phyloP scores from a whole-genome alignment of 345 rosid species.

The Kernera saxatilis region DNA sequence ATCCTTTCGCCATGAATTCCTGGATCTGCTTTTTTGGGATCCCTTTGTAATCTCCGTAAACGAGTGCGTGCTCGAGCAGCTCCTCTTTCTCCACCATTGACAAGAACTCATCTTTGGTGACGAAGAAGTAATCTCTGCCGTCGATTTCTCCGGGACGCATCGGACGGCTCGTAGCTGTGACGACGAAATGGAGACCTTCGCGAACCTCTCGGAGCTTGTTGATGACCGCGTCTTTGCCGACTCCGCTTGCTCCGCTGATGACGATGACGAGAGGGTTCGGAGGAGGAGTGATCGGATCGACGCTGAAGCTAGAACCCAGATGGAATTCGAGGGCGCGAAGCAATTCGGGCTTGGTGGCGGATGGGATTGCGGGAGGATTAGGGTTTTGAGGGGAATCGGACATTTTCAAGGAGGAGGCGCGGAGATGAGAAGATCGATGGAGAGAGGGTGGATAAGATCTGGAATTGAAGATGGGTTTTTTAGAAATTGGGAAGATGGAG shows the following conservation, averaged over 20 bases:
- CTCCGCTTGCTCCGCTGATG: constrained; percentile 87
- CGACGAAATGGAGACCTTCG: constrained; percentile 63
- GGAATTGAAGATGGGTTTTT: constrained; percentile 15
- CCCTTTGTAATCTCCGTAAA: constrained; percentile 89
- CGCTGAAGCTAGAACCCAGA: constrained; percentile 46
- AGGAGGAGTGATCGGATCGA: constrained; percentile 38
- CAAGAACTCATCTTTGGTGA: constrained; percentile 61
- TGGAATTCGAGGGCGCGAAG: constrained; percentile 70
- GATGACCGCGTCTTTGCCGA: constrained; percentile 88
- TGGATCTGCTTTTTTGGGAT: constrained; percentile 75
- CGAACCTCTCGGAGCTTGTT: constrained; percentile 52
- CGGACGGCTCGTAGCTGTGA: constrained; percentile 73
- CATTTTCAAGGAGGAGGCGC: constrained; percentile 32
- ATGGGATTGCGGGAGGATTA: constrained; percentile 32
- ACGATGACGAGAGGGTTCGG: constrained; percentile 61
- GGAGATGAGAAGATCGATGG: constrained; percentile 15
- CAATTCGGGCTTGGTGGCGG: constrained; percentile 39
- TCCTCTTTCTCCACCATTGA: constrained; percentile 64
- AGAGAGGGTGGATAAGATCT: constrained; percentile 10
- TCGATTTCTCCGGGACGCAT: constrained; percentile 74
- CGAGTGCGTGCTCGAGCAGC: constrained; percentile 77
- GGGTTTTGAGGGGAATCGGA: background rate
- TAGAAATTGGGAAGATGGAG: constrained; percentile 7
- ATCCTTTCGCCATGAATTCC: constrained; percentile 60
- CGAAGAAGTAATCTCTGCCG: constrained; percentile 77